Base-by-base conservation (phyloP, 169 alveolate species). In the Plasmodium fragile region DNA sequence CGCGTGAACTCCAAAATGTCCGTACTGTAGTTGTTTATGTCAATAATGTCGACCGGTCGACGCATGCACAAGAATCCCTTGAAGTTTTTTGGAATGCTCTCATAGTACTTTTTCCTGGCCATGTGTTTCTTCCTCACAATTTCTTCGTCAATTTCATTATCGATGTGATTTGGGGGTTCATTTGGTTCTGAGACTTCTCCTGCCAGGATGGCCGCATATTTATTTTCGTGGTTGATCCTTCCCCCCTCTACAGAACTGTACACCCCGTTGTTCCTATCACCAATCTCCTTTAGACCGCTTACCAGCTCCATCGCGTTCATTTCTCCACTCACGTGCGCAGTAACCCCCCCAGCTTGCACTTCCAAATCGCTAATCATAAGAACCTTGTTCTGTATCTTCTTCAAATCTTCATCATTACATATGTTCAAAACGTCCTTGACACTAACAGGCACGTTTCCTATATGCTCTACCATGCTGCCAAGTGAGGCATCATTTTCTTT, bases 51-150 rank as follows among this genome's bases (percentile, higher is more conserved):
- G 36, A 91, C 83, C 10, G 94, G 82, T 28, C 94, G 69, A 45
- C 94, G 71, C 94, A 91, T 91, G 41, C 75, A 81, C 53, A 91
- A 41, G 75, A 91, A 91, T 0, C 94, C 94, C 34, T 91, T 91
- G 77, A 91, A 91, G n/a, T 65, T 18, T 65, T 91, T 22, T 0
- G 94, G 94, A 16, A 91, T 91, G 52, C 65, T 72, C 28, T 80
- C 94, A 79, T 91, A 91, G 53, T 91, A 91, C 82, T 91, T 91
- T 28, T 91, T 91, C 55, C 92, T 91, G 3, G 92, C 92, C 13
- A 91, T 52, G 43, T 81, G 59, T 52, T 91, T 91, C 70, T 80
- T 91, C 77, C 91, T 43, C 41, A 81, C 77, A 34, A 91, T 91
- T 45, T 73, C 85, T 43, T 81, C 94, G 55, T 91, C 65, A 6